Evolutionary conservation across 805 yeast species (phyloP), one percentile per base, ranked within the genome.

Genomic region (Candida endomychidarum): DNA sequence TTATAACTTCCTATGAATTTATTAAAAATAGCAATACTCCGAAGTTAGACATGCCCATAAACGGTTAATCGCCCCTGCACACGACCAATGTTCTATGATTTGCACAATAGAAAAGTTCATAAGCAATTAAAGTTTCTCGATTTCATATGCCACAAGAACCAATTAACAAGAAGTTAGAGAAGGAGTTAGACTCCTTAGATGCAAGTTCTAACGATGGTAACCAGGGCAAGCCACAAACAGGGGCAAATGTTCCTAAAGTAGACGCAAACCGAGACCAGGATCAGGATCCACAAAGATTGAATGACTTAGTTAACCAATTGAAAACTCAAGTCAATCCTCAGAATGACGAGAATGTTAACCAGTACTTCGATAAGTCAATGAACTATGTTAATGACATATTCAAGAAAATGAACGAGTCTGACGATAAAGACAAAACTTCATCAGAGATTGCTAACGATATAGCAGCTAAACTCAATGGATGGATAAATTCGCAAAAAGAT

Each of bases 401-500:
- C 32, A 28, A 51, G 25, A 61, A 60, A 39, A 59, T 66, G 62
- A 45, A 57, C n/a, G 53, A 50, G 2, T 43, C 67, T 3, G 49
- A 49, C n/a, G 64, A 67, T 42, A 61, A 51, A 28, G 65, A 65
- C 16, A 54, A 52, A 11, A 54, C 70, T 1, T 58, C 68, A 4
- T 43, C 58, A 21, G 67, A 63, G 28, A 59, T 68, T 16, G 66
- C 70, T 2, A 50, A 60, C 4, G 72, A 67, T 43, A 51, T 66
- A 42, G 54, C 50, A 25, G 24, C 25, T 3, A 58, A 50, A 31
- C 51, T 62, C 30, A 59, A 58, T 7, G 33, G 41, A 8, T 67
- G 71, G 70, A 49, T 54, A 5, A 51, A 47, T 34, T 12, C 33
- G 24, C 41, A 52, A 31, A 41, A 45, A 22, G 40, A 21, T 18